Evolutionary conservation across 2,329 filamentous ascomycete genomes (phyloP).

Genomic region (Albophoma yamanashiensis): DNA sequence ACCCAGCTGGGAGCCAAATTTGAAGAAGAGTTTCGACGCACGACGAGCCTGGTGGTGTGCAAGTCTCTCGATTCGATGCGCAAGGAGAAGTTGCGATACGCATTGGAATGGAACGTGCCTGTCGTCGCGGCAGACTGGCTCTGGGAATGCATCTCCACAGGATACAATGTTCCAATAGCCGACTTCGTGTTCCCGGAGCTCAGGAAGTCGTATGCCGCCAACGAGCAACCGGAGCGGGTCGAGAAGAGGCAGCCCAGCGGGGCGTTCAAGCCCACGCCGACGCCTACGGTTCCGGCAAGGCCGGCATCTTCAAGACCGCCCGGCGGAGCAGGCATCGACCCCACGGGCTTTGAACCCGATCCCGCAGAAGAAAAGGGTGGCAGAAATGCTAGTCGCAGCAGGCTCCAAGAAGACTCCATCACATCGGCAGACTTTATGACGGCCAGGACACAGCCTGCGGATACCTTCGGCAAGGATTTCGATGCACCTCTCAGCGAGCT

Average conservation of each 20-base stretch:
- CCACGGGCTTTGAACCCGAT: constrained; percentile 26
- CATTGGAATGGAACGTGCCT: constrained; percentile 63
- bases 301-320: constrained; percentile 4
- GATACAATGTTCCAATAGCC: constrained; percentile 33
- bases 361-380: constrained; percentile 8
- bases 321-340: constrained; percentile 22
- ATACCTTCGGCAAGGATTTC: constrained; percentile 14
- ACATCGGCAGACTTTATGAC: constrained; percentile 29
- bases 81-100: constrained; percentile 70
- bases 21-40: constrained; percentile 62
- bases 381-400: constrained; percentile 1
- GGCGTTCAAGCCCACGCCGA: constrained; percentile 1
- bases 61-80: constrained; percentile 45
- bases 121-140: constrained; percentile 79
- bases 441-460: constrained; percentile 25
- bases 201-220: constrained; percentile 16
- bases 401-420: constrained; percentile 10
- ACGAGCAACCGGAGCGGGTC: constrained; percentile 4
- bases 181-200: constrained; percentile 38
- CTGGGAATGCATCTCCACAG: constrained; percentile 63
- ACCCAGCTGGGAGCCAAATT: constrained; percentile 71
- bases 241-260: neutral
- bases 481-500: constrained; percentile 28
- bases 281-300: neutral
- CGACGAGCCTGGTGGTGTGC: constrained; percentile 70